These are phyloP conservation scores for Calonectria henricotiae DNA, from an alignment of 2,329 filamentous ascomycete genomes.

Conservation along the genomic window DNA sequence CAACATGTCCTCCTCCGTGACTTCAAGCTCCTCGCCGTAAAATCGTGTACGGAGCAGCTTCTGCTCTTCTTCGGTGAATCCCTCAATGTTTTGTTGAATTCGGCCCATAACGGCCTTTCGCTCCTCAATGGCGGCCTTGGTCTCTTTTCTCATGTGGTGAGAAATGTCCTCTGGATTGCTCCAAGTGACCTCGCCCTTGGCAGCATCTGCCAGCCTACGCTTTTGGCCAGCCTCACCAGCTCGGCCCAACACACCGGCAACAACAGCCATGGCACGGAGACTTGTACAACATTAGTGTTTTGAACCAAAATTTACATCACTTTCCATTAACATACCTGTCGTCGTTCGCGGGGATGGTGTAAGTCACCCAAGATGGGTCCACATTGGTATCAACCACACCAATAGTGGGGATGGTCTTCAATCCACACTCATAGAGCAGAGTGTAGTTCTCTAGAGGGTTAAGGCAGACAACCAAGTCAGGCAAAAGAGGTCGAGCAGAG, in stretches of 20 bases:
- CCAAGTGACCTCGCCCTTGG: slow-evolving; percentile 77
- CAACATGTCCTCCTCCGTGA: slow-evolving; percentile 60
- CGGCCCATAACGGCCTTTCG: slow-evolving; percentile 59
- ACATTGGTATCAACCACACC: slow-evolving; percentile 95
- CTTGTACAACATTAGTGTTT: slow-evolving; percentile 64
- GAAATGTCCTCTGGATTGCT: slow-evolving; percentile 64
- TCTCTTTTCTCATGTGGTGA: slow-evolving; percentile 59
- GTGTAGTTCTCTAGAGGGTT: slow-evolving; percentile 96
- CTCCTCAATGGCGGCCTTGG: slow-evolving; percentile 53
- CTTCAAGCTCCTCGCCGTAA: slow-evolving; percentile 50
- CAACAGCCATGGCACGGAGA: slow-evolving; percentile 84
- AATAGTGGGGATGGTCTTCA: slow-evolving; percentile 92
- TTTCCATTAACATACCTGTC: slow-evolving; percentile 76
- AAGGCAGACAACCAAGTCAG: slow-evolving; percentile 92
- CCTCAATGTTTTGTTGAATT: slow-evolving; percentile 57
- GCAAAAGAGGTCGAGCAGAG: slow-evolving; percentile 79
- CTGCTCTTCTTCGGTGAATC: slow-evolving; percentile 60
- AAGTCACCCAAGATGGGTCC: slow-evolving; percentile 94
- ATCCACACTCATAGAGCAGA: slow-evolving; percentile 90
- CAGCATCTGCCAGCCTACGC: slow-evolving; percentile 76
- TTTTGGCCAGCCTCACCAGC: slow-evolving; percentile 86
- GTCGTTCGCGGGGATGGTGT: slow-evolving; percentile 96
- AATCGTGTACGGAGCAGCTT: slow-evolving; percentile 54
- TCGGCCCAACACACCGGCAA: slow-evolving; percentile 87
- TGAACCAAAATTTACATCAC: neutral